Conservation (phyloP, 345 rosid genomes). For the Psidium friedrichsthalianum region DNA sequence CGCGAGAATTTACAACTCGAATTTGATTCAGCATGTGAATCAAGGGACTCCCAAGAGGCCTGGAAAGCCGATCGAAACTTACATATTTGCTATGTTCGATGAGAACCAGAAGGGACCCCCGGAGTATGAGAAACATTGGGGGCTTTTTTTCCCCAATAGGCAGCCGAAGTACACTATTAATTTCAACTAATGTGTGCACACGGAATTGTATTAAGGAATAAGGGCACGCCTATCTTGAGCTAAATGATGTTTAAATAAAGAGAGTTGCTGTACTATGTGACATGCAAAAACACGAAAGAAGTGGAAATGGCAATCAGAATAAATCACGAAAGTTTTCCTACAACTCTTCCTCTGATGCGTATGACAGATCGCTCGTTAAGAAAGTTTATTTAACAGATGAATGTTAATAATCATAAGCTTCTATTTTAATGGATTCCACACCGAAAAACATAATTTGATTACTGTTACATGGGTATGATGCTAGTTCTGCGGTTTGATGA, state of each 20-base stretch:
- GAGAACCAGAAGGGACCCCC: conserved; percentile 30
- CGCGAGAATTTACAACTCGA: conserved; percentile 35
- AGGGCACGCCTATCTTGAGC: background rate
- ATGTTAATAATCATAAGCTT: background rate
- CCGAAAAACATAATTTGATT: background rate
- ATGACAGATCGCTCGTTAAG: background rate
- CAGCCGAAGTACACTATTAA: conserved; percentile 34
- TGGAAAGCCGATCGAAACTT: conserved; percentile 38
- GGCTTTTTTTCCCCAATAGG: conserved; percentile 30
- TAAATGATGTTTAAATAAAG: background rate
- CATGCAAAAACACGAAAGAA: background rate
- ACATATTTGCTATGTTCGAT: conserved; percentile 51
- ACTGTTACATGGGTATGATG: background rate
- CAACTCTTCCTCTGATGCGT: background rate
- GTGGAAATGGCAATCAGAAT: background rate
- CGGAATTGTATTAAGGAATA: background rate
- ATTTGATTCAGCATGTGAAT: conserved; percentile 44
- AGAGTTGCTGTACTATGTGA: background rate
- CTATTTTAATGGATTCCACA: background rate
- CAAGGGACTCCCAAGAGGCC: conserved; percentile 36
- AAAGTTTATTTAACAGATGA: background rate
- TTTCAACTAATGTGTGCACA: conserved; percentile 12
- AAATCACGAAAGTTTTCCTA: background rate
- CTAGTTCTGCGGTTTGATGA: background rate
- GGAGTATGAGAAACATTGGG: conserved; percentile 36